Percentiles rank a stretch among this genome's conserved stretches.
Evolutionary conservation across 2,329 filamentous ascomycete genomes (phyloP).

Genomic region (Colletotrichum tofieldiae): DNA sequence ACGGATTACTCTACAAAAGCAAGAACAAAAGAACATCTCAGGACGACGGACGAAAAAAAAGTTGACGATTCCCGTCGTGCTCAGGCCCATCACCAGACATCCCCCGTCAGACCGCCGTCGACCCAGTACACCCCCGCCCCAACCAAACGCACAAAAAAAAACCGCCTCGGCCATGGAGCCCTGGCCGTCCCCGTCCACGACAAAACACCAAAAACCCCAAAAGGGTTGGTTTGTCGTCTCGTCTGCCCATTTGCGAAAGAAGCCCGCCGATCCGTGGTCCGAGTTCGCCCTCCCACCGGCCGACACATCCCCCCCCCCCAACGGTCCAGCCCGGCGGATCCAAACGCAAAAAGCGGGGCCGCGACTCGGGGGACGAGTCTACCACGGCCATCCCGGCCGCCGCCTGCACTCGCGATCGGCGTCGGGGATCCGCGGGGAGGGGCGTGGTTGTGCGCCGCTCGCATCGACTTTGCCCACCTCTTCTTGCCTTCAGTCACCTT

Average conservation of each 20-base stretch:
- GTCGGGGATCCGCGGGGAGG: conserved; percentile 9
- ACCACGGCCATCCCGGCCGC: neutral
- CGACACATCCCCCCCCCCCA: neutral
- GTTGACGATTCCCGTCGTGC: no score
- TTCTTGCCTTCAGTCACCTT: neutral
- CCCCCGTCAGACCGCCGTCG: no score
- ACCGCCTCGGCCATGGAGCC: neutral
- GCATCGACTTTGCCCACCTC: neutral
- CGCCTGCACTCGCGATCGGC: conserved; percentile 6
- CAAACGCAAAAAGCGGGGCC: conserved; percentile 4
- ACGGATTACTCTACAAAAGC: neutral
- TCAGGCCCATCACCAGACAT: no score
- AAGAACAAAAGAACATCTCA: neutral
- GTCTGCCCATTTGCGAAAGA: neutral
- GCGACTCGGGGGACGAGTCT: neutral
- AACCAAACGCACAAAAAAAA: neutral
- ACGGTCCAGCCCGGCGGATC: conserved; percentile 12
- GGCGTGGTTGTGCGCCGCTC: neutral
- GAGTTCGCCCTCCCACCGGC: neutral
- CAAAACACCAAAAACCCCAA: neutral
- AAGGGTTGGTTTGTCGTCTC: neutral
- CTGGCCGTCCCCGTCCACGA: neutral
- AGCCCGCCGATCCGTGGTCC: neutral
- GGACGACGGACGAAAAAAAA: no score
- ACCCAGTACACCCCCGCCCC: neutral